A percentile compares a stretch with the other conserved stretches of the same genome.
Evolutionary conservation across 208 protist genomes (phyloP).

Genomic region (Acanthamoeba royreba): DNA sequence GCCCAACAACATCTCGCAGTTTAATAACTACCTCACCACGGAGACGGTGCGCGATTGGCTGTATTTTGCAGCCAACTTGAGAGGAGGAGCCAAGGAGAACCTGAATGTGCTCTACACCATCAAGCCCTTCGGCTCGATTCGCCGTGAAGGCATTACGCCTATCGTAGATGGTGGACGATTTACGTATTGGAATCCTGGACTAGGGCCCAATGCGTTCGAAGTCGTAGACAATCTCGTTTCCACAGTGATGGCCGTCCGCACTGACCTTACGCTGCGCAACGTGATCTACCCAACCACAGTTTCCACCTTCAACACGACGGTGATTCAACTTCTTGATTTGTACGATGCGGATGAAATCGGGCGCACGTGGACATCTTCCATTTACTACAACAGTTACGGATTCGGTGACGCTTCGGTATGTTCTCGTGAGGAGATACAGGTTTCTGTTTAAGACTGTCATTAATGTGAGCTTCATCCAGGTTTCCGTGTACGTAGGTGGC

Average conservation of each 20-base stretch:
- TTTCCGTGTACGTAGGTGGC: constrained; percentile 46
- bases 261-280: background rate
- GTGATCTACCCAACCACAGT: background rate
- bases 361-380: constrained; percentile 3
- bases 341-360: constrained; percentile 47
- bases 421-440: no score
- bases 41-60: constrained; percentile 55
- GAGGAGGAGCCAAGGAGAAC: constrained; percentile 50
- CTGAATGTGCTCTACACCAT: constrained; percentile 38
- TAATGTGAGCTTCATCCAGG: no score
- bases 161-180: constrained; percentile 16
- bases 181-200: constrained; percentile 58
- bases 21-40: constrained; percentile 50
- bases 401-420: constrained; percentile 61
- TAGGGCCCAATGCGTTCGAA: constrained; percentile 49
- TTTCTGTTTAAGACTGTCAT: no score
- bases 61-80: constrained; percentile 52
- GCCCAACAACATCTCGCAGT: constrained; percentile 39
- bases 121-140: constrained; percentile 20
- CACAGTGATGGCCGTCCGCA: background rate
- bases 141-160: background rate
- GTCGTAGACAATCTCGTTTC: constrained; percentile 39
- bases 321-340: background rate
- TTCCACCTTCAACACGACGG: background rate
- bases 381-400: constrained; percentile 52